Percentiles rank a stretch among this genome's conserved stretches.
Conservation (phyloP, 2,329 filamentous ascomycete genomes). For the Nigrospora sphaerica region DNA sequence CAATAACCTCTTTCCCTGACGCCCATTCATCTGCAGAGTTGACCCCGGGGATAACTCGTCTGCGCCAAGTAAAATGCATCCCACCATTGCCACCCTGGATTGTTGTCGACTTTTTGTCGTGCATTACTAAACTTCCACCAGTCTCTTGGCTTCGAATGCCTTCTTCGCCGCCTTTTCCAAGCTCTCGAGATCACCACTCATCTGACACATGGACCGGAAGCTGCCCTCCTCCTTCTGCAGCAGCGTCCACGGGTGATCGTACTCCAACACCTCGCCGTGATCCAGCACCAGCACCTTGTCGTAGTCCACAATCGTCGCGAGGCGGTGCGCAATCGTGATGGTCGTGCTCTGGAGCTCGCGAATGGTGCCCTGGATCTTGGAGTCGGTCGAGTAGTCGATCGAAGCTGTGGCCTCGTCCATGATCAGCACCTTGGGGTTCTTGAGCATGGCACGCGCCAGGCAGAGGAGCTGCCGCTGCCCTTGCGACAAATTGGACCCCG, state of each 20-base stretch:
- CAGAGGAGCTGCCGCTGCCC: slow-evolving; percentile 93
- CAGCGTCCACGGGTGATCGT: slow-evolving; percentile 79
- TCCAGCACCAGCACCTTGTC: slow-evolving; percentile 95
- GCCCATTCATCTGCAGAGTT: no score
- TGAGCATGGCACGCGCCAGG: slow-evolving; percentile 85
- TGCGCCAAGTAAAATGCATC: no score
- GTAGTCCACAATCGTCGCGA: slow-evolving; percentile 97
- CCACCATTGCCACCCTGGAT: no score
- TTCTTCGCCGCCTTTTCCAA: slow-evolving; percentile 49
- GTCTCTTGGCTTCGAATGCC: slow-evolving; percentile 31
- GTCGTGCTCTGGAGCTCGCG: slow-evolving; percentile 90
- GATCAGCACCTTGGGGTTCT: slow-evolving; percentile 84
- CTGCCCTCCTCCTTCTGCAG: slow-evolving; percentile 61
- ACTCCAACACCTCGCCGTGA: slow-evolving; percentile 81
- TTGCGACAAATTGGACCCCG: slow-evolving; percentile 89
- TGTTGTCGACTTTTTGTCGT: no score
- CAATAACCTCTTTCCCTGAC: no score
- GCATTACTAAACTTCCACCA: slow-evolving; percentile 27
- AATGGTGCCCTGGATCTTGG: slow-evolving; percentile 94
- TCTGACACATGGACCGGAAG: slow-evolving; percentile 59
- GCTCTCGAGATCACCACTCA: slow-evolving; percentile 49
- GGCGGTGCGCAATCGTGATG: slow-evolving; percentile 89
- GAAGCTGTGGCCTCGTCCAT: slow-evolving; percentile 99
- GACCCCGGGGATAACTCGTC: no score
- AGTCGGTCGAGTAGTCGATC: slow-evolving; percentile 92